Percentiles rank a stretch among this genome's conserved stretches.
These are phyloP conservation scores for Phytophthora pluvialis DNA, from an alignment of 352 stramenopile species.

Conservation along the genomic window DNA sequence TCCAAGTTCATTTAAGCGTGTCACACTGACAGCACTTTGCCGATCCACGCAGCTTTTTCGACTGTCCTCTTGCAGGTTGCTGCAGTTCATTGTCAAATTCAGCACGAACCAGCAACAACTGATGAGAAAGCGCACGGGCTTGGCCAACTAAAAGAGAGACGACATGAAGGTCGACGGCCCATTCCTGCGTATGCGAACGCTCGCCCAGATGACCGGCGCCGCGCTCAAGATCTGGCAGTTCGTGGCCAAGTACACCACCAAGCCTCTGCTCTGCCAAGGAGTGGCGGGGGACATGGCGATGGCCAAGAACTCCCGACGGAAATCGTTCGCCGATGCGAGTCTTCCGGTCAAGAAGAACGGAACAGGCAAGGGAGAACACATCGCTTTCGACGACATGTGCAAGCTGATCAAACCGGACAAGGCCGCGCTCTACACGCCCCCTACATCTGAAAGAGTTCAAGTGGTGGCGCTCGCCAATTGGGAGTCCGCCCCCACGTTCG, in stretches of 20 bases:
- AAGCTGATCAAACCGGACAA: conserved; percentile 30
- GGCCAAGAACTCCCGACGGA: conserved; percentile 31
- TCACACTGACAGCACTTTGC: conserved; percentile 15
- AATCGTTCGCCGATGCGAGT: conserved; percentile 6
- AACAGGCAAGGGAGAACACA: conserved; percentile 11
- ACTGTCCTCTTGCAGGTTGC: not conserved
- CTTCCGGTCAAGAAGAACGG: conserved; percentile 2
- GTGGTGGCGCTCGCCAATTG: conserved; percentile 37
- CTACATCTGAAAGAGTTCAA: conserved; percentile 17
- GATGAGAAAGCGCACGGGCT: conserved; percentile 21
- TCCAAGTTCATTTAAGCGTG: conserved; percentile 26
- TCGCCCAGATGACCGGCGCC: conserved; percentile 21
- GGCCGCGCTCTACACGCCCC: conserved; percentile 7
- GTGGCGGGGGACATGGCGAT: conserved; percentile 33
- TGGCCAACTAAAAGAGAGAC: conserved; percentile 12
- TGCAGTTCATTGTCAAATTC: conserved; percentile 31
- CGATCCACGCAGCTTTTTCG: conserved; percentile 1
- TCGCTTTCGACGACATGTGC: conserved; percentile 42
- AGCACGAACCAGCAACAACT: conserved; percentile 11
- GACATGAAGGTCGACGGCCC: conserved; percentile 28
- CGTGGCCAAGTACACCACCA: conserved; percentile 33
- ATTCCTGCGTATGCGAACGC: conserved; percentile 13
- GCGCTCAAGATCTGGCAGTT: conserved; percentile 35
- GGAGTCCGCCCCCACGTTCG: conserved; percentile 32
- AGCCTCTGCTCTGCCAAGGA: conserved; percentile 35